Evolutionary conservation across 371 early-diverging fungal genomes (phyloP).

Genomic region (Syncephalastrum racemosum): DNA sequence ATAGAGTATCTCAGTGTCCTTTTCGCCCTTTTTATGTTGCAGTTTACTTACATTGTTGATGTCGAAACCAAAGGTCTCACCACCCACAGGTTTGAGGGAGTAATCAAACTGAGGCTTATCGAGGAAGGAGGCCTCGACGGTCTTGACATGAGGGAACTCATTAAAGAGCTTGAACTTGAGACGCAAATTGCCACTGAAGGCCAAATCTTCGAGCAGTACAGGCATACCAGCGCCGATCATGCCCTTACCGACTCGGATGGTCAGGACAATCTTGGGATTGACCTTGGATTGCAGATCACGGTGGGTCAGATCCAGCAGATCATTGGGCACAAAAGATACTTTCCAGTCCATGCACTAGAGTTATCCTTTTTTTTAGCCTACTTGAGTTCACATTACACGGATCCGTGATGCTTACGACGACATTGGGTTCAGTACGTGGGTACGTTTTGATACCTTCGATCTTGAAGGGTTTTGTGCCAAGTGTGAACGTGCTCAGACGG

Average conservation of each 20-base stretch:
- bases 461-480: slow-evolving; percentile 96
- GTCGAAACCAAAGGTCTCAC: slow-evolving; percentile 86
- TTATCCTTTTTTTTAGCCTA: too few relatives aligned
- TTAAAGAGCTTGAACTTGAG: slow-evolving; percentile 84
- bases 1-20: background rate
- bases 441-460: slow-evolving; percentile 89
- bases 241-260: slow-evolving; percentile 89
- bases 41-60: slow-evolving; percentile 67
- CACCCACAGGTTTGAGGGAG: slow-evolving; percentile 92
- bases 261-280: slow-evolving; percentile 92
- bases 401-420: slow-evolving; percentile 53
- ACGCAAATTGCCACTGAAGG: slow-evolving; percentile 82
- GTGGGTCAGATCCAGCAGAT: slow-evolving; percentile 68
- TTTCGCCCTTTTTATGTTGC: background rate
- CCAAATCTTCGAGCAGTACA: slow-evolving; percentile 89
- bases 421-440: slow-evolving; percentile 81
- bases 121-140: slow-evolving; percentile 86
- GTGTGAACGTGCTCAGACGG: slow-evolving; percentile 90
- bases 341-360: slow-evolving; percentile 87
- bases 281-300: slow-evolving; percentile 68
- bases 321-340: slow-evolving; percentile 85
- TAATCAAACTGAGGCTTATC: slow-evolving; percentile 93
- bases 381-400: too few relatives aligned
- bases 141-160: slow-evolving; percentile 90
- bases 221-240: slow-evolving; percentile 91